Evolutionary conservation across 1,284 basidiomycete genomes (phyloP).

Genomic region (Coniophora puteana): DNA sequence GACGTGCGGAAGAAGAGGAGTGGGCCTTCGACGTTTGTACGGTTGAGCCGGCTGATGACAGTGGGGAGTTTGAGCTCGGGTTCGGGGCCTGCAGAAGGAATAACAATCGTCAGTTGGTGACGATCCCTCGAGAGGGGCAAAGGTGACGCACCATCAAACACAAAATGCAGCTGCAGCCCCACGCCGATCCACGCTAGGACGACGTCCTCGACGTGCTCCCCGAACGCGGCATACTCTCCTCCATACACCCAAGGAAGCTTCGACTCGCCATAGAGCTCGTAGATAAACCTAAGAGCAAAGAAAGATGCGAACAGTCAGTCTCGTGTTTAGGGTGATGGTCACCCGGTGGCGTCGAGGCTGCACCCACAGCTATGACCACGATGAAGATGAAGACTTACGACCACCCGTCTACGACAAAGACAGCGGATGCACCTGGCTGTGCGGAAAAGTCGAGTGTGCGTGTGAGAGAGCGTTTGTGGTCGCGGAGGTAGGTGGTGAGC

Average conservation of each 20-base stretch:
- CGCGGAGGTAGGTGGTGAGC: constrained; percentile 74
- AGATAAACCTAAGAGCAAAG: constrained; percentile 81
- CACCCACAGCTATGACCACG: neutral
- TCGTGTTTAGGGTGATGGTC: constrained; percentile 11
- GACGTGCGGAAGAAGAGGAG: constrained; percentile 87
- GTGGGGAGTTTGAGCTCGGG: constrained; percentile 78
- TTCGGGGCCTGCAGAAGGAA: constrained; percentile 53
- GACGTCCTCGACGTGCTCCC: constrained; percentile 45
- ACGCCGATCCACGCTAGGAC: constrained; percentile 70
- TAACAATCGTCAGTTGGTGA: constrained; percentile 23
- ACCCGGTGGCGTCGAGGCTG: constrained; percentile 10
- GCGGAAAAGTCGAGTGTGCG: constrained; percentile 38
- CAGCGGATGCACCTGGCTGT: constrained; percentile 8
- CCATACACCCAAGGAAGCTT: constrained; percentile 82
- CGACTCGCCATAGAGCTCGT: constrained; percentile 60
- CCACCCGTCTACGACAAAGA: constrained; percentile 81
- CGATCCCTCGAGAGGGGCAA: neutral
- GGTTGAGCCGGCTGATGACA: constrained; percentile 53
- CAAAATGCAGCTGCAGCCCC: constrained; percentile 77
- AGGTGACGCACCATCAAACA: constrained; percentile 80
- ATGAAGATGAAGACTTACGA: constrained; percentile 57
- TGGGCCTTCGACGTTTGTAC: constrained; percentile 58
- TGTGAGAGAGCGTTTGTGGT: constrained; percentile 63
- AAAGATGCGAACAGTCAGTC: constrained; percentile 3
- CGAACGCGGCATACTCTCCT: constrained; percentile 73